Evolutionary conservation across 1,284 basidiomycete genomes (phyloP), one percentile per base, ranked within the genome.

Genomic region (Cerrena zonata): DNA sequence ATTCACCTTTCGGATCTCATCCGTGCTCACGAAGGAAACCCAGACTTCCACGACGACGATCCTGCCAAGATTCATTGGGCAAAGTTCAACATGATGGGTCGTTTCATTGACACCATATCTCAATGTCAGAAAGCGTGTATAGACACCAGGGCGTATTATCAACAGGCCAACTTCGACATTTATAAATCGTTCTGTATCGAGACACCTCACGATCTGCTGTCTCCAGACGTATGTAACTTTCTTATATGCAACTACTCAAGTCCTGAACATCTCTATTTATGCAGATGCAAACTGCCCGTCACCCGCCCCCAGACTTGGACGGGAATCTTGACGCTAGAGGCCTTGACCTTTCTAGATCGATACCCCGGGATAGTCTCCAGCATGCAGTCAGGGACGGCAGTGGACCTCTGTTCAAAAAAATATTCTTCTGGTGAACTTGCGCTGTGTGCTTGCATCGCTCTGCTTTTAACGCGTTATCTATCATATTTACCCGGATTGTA

Each of bases 1-100:
- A 84, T 91, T n/a, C 89, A 91, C 54, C 79, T 88, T 61, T 86
- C 83, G 26, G 88, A 91, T 65, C 74, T 91, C 40, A 84, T 88
- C 47, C 80, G 81, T 54, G 82, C 87, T 5, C 80, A 90, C 53
- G 86, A 88, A 68, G 85, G 81, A 52, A 91, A 91, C 55, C 71
- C 74, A 5, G 86, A 90, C 59, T 72, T 75, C 53, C 78, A 80
- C 55, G 68, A 77, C 12, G 70, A 75, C 18, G 81, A 87, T 58
- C 69, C 77, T 4, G 69, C 63, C 27, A 84, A 82, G 65, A 86
- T 91, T 45, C 88, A 91, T 58, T 91, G 88, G 88, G 88, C 84
- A 21, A 91, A 91, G 65, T 91, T 84, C 66, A 89, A 85, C 60
- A 83, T 90, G 82, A 84, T 91, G 72, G 89, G 85, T 26, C 75